Evolutionary conservation across 139 green algal genomes (phyloP).

Genomic region (Chlorella sp.): DNA sequence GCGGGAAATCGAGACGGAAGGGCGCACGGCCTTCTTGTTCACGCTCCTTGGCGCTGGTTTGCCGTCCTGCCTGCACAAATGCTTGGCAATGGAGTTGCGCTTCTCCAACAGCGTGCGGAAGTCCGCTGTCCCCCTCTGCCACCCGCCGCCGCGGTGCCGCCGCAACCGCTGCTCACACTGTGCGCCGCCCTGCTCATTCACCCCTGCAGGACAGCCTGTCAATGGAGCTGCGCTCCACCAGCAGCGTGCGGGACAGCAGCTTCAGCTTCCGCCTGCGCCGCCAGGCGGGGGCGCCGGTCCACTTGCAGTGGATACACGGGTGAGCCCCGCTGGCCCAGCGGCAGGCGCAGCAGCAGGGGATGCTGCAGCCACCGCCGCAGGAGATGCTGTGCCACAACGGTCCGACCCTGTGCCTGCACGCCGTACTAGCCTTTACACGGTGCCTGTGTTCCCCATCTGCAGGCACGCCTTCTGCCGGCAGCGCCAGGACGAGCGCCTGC

Average conservation of each 20-base stretch:
- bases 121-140: not conserved
- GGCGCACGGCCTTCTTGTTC: not conserved
- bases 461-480: slow-evolving; percentile 91
- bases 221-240: slow-evolving; percentile 66
- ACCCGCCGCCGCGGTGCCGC: too few relatives aligned
- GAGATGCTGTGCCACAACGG: not conserved
- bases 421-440: not conserved
- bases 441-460: not conserved
- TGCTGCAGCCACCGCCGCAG: not conserved
- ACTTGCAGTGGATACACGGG: slow-evolving; percentile 35
- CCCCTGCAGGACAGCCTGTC: slow-evolving; percentile 65
- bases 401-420: not conserved
- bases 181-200: not conserved
- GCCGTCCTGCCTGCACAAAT: not conserved
- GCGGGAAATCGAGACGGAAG: too few relatives aligned
- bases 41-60: not conserved
- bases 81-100: not conserved
- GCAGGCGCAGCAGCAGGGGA: not conserved
- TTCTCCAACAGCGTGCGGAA: not conserved
- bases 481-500: slow-evolving; percentile 84
- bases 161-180: not conserved
- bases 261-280: slow-evolving; percentile 76
- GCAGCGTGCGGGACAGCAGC: slow-evolving; percentile 71
- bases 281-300: not conserved
- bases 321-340: not conserved